phyloP scores from a whole-genome alignment of 306 rosid species.

The Trichosanthes cucumerina region DNA sequence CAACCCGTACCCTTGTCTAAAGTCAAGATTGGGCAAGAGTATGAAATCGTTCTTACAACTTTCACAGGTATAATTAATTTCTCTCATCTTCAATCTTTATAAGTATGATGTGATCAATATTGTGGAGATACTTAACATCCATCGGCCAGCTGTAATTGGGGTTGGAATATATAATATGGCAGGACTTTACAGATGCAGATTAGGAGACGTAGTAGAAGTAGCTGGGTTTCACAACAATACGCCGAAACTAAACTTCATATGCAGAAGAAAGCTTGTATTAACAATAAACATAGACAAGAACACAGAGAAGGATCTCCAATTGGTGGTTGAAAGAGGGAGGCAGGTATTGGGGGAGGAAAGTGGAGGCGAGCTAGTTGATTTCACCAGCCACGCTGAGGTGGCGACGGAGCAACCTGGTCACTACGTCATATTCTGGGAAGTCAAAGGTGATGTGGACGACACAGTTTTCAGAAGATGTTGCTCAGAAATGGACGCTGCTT shows the following conservation, averaged over 20 bases:
- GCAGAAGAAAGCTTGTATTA: constrained; percentile 66
- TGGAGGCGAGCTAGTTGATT: constrained; percentile 61
- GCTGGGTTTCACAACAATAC: constrained; percentile 58
- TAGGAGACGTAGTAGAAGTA: constrained; percentile 96
- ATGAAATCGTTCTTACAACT: constrained; percentile 86
- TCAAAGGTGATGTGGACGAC: constrained; percentile 63
- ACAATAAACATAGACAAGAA: constrained; percentile 81
- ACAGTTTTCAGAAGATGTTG: constrained; percentile 40
- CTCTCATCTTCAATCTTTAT: no score
- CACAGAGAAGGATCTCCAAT: constrained; percentile 80
- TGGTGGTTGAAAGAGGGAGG: constrained; percentile 65
- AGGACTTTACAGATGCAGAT: constrained; percentile 82
- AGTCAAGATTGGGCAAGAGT: constrained; percentile 64
- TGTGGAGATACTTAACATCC: no score
- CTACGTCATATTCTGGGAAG: constrained; percentile 76
- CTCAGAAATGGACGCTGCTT: constrained; percentile 58
- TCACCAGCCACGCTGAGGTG: constrained; percentile 65
- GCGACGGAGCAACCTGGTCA: constrained; percentile 51
- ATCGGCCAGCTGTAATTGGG: no score
- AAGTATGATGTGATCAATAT: no score
- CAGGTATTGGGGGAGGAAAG: constrained; percentile 25
- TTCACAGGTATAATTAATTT: no score
- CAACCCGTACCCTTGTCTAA: constrained; percentile 64
- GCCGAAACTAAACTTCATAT: constrained; percentile 67
- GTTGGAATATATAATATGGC: no score